Conservation (phyloP, 768 basidiomycete genomes). For the Agaricus subrufescens region DNA sequence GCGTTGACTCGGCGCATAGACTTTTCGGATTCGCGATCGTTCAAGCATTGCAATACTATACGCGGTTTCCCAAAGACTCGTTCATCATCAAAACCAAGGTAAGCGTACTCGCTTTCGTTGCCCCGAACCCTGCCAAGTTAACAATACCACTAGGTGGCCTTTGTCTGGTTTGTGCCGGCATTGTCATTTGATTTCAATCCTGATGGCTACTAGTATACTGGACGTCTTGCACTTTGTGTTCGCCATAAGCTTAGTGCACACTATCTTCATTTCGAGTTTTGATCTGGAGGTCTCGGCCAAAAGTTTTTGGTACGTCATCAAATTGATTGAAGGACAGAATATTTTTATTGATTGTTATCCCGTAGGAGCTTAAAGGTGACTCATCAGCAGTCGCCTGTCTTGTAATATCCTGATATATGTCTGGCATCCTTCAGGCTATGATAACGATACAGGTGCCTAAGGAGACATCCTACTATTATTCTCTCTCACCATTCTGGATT, state of each 20-base stretch:
- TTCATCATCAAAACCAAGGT: background rate
- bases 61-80: background rate
- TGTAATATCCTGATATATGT: too few relatives aligned
- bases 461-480: too few relatives aligned
- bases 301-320: background rate
- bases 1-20: background rate
- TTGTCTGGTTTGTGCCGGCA: slow-evolving; percentile 1
- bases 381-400: too few relatives aligned
- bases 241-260: background rate
- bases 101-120: background rate
- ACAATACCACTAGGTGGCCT: background rate
- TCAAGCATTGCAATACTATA: slow-evolving; percentile 2
- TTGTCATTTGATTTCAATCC: background rate
- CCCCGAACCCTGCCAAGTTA: background rate
- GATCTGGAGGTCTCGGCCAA: too few relatives aligned
- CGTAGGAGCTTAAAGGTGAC: slow-evolving; percentile 1
- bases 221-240: slow-evolving; percentile 5
- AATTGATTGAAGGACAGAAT: background rate
- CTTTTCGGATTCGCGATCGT: slow-evolving; percentile 1
- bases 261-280: background rate
- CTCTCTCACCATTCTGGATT: background rate
- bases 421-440: background rate
- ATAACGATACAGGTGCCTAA: background rate
- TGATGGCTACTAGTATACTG: background rate
- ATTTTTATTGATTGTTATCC: background rate